Conservation (phyloP, 352 stramenopile genomes). For the Globisporangium acanthophoron region DNA sequence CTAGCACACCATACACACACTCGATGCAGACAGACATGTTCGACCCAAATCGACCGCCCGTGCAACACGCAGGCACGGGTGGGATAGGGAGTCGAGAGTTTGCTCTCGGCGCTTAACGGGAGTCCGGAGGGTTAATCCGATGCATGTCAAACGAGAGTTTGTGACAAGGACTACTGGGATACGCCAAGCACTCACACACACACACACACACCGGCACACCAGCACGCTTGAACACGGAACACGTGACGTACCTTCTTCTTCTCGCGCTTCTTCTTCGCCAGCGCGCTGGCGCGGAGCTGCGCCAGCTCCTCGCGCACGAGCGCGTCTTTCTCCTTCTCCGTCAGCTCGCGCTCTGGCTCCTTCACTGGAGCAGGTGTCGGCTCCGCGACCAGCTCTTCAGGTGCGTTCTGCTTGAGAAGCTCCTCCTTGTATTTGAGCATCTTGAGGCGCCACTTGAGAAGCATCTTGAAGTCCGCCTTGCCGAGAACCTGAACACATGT, state of each 20-base stretch:
- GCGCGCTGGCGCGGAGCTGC: constrained; percentile 65
- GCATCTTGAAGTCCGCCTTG: constrained; percentile 96
- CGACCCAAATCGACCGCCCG: constrained; percentile 72
- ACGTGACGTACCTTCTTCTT: constrained; percentile 80
- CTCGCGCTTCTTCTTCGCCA: constrained; percentile 86
- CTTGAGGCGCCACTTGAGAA: constrained; percentile 96
- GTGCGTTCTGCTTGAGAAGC: constrained; percentile 56
- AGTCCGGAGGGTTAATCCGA: constrained; percentile 89
- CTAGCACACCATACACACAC: constrained; percentile 10
- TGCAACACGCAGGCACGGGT: constrained; percentile 37
- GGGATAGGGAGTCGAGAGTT: constrained; percentile 48
- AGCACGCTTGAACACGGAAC: background rate
- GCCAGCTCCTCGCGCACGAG: constrained; percentile 80
- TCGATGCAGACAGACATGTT: constrained; percentile 26
- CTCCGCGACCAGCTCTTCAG: constrained; percentile 24
- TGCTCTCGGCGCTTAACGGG: constrained; percentile 84
- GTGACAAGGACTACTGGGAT: constrained; percentile 89
- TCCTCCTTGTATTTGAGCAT: constrained; percentile 89
- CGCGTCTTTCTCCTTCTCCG: constrained; percentile 77
- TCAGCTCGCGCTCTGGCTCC: constrained; percentile 52
- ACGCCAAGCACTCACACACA: constrained; percentile 34
- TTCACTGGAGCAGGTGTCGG: constrained; percentile 2
- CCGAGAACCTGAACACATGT: constrained; percentile 93
- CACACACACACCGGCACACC: constrained; percentile 18
- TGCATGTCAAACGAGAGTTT: constrained; percentile 74